phyloP scores from a whole-genome alignment of 192 early-diverging fungal genomes.

The Entrophospora sp. region DNA sequence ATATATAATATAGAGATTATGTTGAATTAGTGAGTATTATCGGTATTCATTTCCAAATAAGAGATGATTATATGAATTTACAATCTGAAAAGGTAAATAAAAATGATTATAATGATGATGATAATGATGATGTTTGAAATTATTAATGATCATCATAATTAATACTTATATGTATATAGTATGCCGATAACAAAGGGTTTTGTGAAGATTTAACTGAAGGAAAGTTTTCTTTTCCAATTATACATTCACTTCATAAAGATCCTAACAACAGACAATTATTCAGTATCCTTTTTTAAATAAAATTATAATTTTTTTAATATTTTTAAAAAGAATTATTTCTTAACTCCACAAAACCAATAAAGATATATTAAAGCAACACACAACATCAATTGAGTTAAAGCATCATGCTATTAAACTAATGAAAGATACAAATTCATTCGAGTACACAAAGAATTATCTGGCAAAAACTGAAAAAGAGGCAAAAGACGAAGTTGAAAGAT shows the following conservation, averaged over 20 bases:
- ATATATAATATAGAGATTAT: slow-evolving; percentile 53
- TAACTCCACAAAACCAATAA: neutral
- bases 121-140: too few species aligned
- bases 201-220: slow-evolving; percentile 98
- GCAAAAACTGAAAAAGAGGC: slow-evolving; percentile 53
- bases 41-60: slow-evolving; percentile 93
- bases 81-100: slow-evolving; percentile 60
- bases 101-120: too few species aligned
- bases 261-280: slow-evolving; percentile 58
- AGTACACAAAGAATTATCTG: slow-evolving; percentile 65
- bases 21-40: slow-evolving; percentile 74
- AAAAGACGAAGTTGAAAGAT: slow-evolving; percentile 48
- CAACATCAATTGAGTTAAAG: slow-evolving; percentile 75
- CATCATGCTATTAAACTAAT: slow-evolving; percentile 76
- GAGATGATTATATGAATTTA: slow-evolving; percentile 96
- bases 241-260: slow-evolving; percentile 69
- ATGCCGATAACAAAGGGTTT: slow-evolving; percentile 91
- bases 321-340: neutral
- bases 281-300: slow-evolving; percentile 38
- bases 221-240: slow-evolving; percentile 95
- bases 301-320: neutral
- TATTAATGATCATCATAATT: neutral
- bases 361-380: slow-evolving; percentile 84
- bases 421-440: slow-evolving; percentile 68
- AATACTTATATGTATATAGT: slow-evolving; percentile 38